phyloP scores from a whole-genome alignment of 2,329 filamentous ascomycete species.

The Sarocladiaceae sp. region DNA sequence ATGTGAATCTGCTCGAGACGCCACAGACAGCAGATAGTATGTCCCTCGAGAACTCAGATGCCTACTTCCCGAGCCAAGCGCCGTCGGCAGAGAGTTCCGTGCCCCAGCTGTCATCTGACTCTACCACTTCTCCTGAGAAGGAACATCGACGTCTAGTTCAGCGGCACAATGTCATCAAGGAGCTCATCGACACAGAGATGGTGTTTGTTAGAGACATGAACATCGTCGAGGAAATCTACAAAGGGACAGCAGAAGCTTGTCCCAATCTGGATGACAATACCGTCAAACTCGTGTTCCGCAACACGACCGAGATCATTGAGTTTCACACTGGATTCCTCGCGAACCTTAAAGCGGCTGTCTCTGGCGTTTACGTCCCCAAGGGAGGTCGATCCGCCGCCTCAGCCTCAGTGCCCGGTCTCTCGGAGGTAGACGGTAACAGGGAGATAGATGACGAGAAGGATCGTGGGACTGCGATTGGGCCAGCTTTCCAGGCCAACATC shows the following conservation, averaged over 20 bases:
- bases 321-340: slow-evolving; percentile 79
- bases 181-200: slow-evolving; percentile 87
- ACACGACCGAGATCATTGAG: slow-evolving; percentile 81
- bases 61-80: slow-evolving; percentile 22
- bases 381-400: slow-evolving; percentile 33
- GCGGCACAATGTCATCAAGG: slow-evolving; percentile 79
- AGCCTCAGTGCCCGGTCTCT: background rate
- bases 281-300: slow-evolving; percentile 85
- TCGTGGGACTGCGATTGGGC: slow-evolving; percentile 44
- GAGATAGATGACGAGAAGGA: slow-evolving; percentile 45
- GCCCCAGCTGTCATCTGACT: slow-evolving; percentile 1
- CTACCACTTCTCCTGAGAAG: slow-evolving; percentile 30
- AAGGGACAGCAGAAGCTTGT: slow-evolving; percentile 79
- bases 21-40: slow-evolving; percentile 40
- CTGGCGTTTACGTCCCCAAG: slow-evolving; percentile 69
- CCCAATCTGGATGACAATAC: slow-evolving; percentile 76
- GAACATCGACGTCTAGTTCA: slow-evolving; percentile 69
- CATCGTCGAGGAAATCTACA: slow-evolving; percentile 96
- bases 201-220: slow-evolving; percentile 93
- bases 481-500: slow-evolving; percentile 49
- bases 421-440: slow-evolving; percentile 20
- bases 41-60: slow-evolving; percentile 38
- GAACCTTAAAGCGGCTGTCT: slow-evolving; percentile 72
- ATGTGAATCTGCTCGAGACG: slow-evolving; percentile 34
- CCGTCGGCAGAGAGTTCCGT: background rate